Conservation (phyloP, 2,329 filamentous ascomycete species). For the Coniochaeta pulveracea region DNA sequence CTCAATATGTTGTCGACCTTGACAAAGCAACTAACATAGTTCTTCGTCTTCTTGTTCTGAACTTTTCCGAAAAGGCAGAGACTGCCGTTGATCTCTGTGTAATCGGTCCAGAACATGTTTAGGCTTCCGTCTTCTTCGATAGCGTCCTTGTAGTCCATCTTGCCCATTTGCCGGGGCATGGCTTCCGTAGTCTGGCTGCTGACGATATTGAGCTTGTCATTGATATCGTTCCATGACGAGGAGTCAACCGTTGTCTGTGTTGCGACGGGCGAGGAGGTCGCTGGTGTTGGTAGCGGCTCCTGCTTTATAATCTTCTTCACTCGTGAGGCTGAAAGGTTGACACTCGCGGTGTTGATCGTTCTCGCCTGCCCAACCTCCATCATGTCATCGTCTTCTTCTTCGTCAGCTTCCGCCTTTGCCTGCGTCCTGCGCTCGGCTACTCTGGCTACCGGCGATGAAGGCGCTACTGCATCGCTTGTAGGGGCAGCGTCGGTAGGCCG, state of each 20-base stretch:
- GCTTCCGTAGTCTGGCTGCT: slow-evolving; percentile 49
- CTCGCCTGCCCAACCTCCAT: slow-evolving; percentile 80
- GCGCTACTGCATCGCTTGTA: slow-evolving; percentile 70
- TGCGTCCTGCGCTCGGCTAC: slow-evolving; percentile 60
- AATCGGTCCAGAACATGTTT: slow-evolving; percentile 95
- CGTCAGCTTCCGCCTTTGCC: slow-evolving; percentile 44
- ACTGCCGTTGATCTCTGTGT: slow-evolving; percentile 82
- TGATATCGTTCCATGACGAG: slow-evolving; percentile 80
- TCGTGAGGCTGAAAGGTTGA: slow-evolving; percentile 77
- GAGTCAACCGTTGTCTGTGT: slow-evolving; percentile 57
- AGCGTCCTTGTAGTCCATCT: slow-evolving; percentile 74
- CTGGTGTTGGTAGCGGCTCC: slow-evolving; percentile 56
- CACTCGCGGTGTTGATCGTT: slow-evolving; percentile 53
- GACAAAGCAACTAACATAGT: slow-evolving; percentile 84
- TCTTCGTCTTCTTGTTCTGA: slow-evolving; percentile 69
- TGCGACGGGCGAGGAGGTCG: slow-evolving; percentile 59
- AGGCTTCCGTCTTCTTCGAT: slow-evolving; percentile 88
- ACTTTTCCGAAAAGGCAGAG: slow-evolving; percentile 95
- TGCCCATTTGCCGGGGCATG: slow-evolving; percentile 58
- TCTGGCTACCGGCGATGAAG: slow-evolving; percentile 78
- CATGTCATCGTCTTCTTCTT: slow-evolving; percentile 69
- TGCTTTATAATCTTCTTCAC: slow-evolving; percentile 64
- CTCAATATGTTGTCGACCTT: slow-evolving; percentile 91
- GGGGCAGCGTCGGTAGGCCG: slow-evolving; percentile 27
- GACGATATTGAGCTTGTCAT: slow-evolving; percentile 74